Evolutionary conservation across 78 protist species (phyloP).

Genomic region (Anaeramoeba flamelloides): DNA sequence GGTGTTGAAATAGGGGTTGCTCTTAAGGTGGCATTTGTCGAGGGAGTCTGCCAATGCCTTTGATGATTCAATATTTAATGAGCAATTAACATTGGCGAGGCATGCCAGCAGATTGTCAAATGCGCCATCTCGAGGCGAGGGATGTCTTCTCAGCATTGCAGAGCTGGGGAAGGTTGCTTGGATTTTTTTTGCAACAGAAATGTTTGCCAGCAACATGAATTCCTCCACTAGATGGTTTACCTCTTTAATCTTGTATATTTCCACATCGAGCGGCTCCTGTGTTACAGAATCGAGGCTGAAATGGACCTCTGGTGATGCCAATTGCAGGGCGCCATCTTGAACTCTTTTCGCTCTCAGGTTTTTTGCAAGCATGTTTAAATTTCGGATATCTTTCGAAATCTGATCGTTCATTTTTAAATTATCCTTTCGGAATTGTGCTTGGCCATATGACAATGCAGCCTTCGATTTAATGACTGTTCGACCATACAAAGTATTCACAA

Average conservation of each 20-base stretch:
- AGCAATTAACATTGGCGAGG: background rate
- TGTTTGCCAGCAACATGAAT: slow-evolving; percentile 83
- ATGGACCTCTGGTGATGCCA: slow-evolving; percentile 68
- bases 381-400: background rate
- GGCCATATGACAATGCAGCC: slow-evolving; percentile 51
- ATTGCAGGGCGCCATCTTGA: slow-evolving; percentile 40
- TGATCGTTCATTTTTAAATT: background rate
- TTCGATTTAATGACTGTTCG: slow-evolving; percentile 68
- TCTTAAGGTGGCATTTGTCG: background rate
- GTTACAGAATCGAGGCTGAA: slow-evolving; percentile 49
- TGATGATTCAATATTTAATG: background rate
- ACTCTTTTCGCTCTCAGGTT: slow-evolving; percentile 32
- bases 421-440: slow-evolving; percentile 38
- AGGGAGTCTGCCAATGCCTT: background rate
- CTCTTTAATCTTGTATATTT: slow-evolving; percentile 13
- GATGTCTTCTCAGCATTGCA: slow-evolving; percentile 69
- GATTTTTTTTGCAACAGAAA: slow-evolving; percentile 55
- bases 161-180: slow-evolving; percentile 29
- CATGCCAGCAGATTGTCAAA: slow-evolving; percentile 5
- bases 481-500: slow-evolving; percentile 39
- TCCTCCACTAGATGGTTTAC: slow-evolving; percentile 56
- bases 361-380: slow-evolving; percentile 31
- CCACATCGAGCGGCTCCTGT: slow-evolving; percentile 17
- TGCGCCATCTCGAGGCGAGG: slow-evolving; percentile 31
- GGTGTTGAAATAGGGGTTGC: slow-evolving; percentile 1